Evolutionary conservation across 345 rosid genomes (phyloP).

Genomic region (Rhodomyrtus tomentosa): DNA sequence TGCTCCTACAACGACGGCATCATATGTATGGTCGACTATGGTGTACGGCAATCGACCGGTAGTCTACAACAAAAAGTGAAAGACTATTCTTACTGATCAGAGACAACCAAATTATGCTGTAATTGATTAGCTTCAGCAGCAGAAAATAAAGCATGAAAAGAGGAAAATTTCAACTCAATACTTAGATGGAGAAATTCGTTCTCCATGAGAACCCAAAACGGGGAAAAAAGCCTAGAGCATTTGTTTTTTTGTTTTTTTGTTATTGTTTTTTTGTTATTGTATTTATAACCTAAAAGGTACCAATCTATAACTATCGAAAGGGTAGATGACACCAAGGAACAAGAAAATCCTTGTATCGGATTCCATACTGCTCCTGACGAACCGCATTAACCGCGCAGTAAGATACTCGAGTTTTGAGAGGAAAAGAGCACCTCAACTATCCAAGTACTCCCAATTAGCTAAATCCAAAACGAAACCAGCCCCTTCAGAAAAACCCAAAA

Average conservation of each 20-base stretch:
- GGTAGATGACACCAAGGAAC: not conserved
- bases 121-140: not conserved
- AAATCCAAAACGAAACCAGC: not conserved
- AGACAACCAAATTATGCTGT: not conserved
- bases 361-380: not conserved
- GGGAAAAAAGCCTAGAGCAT: not conserved
- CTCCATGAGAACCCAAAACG: not conserved
- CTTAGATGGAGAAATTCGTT: not conserved
- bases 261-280: no score
- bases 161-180: not conserved
- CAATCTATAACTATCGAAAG: not conserved
- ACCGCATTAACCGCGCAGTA: not conserved
- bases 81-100: not conserved
- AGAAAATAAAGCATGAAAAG: not conserved
- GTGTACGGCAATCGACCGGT: conserved; percentile 29
- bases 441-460: not conserved
- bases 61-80: not conserved
- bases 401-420: not conserved
- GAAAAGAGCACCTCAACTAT: not conserved
- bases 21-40: conserved; percentile 89
- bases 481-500: not conserved
- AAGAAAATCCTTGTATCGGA: not conserved
- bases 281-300: not conserved
- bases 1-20: conserved; percentile 95
- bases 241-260: no score